Evolutionary conservation across 805 yeast species (phyloP).

Genomic region (Schizosaccharomyces osmophilus): DNA sequence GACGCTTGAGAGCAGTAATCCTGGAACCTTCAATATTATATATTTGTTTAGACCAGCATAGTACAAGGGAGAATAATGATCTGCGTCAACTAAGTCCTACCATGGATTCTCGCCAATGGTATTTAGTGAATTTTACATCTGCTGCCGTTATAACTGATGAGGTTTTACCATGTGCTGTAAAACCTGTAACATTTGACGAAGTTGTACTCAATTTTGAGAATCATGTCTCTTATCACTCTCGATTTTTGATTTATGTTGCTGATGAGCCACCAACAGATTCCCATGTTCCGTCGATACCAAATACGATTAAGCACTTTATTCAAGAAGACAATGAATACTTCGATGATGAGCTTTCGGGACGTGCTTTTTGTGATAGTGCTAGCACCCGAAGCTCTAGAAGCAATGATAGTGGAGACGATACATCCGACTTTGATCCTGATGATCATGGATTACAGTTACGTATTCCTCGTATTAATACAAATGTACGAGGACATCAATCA

Average conservation of each 20-base stretch:
- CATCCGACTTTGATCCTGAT: background rate
- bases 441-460: background rate
- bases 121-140: background rate
- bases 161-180: background rate
- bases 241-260: background rate
- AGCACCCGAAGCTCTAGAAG: background rate
- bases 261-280: background rate
- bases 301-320: background rate
- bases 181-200: background rate
- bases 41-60: background rate
- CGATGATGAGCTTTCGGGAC: background rate
- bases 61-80: background rate
- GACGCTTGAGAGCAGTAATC: background rate
- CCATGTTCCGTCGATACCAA: background rate
- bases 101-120: background rate
- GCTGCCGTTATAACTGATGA: background rate
- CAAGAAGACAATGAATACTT: background rate
- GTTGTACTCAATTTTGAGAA: background rate
- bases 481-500: background rate
- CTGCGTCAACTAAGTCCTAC: background rate
- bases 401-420: background rate
- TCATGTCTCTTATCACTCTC: background rate
- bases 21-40: background rate
- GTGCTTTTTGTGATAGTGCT: background rate
- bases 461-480: background rate